Evolutionary conservation across 306 rosid genomes (phyloP), one percentile per base, ranked within the genome.

Genomic region (Malus sieversii): DNA sequence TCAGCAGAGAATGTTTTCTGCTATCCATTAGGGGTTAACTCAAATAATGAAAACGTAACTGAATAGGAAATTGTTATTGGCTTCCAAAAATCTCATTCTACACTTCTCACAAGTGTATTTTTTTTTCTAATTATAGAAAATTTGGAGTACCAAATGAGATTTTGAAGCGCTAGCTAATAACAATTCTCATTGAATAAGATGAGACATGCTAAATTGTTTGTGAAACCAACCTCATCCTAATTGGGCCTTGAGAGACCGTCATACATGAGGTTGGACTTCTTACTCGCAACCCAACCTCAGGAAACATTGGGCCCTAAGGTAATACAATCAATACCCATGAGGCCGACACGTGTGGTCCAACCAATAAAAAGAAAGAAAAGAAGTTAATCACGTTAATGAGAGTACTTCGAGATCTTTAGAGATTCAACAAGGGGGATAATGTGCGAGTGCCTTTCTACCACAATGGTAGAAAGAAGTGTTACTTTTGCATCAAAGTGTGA

Each of bases 61-160:
- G 15, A 10, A 22, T 58, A 4, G 8, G 27, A 1, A 33, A 33
- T 33, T 33, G 35, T 33, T 33, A 33, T 5, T 33, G 5, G 1
- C 7, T 1, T 33, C 1, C 1, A 33, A 33, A 33, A 33, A 33
- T 33, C 7, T 33, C 35, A 33, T 5, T 33, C 1, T 33, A 5
- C 1, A 33, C 7, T 33, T 1, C 35, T 33, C 6, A 33, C 0
- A 33, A 33, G 1, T 33, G 7, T 33, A 33, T 33, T 33, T 33
- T 33, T 33, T 0, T 33, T 5, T 5, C 0, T 33, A 33, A 33
- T 5, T 33, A 33, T 33, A 33, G 0, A 33, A 5, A 5, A 0
- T 33, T 33, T 33, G 3, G 0, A 33, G 7, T 33, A 5, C 0
- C 7, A 33, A 33, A 33, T 33, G 0, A 5, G 35, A 1, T 33